A percentile compares a stretch with the other conserved stretches of the same genome.
Evolutionary conservation across 192 early-diverging fungal species (phyloP).

Genomic region (Backusella tarrabulga): DNA sequence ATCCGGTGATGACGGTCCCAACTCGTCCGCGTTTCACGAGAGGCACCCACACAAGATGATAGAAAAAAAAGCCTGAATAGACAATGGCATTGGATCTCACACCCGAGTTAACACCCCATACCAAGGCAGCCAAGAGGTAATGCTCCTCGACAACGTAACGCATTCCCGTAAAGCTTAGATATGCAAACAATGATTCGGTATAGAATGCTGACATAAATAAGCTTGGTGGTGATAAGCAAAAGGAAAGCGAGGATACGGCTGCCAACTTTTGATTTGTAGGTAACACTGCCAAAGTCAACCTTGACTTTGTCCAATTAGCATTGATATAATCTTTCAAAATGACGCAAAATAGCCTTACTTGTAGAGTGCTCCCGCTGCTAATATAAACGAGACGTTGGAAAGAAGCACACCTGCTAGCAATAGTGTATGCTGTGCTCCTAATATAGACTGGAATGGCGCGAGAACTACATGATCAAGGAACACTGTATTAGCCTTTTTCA

Average conservation of each 20-base stretch:
- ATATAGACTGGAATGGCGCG: conserved; percentile 40
- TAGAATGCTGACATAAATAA: conserved; percentile 90
- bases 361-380: conserved; percentile 71
- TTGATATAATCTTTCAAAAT: background rate
- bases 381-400: conserved; percentile 73
- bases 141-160: conserved; percentile 40
- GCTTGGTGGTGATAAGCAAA: conserved; percentile 70
- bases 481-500: background rate
- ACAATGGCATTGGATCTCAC: conserved; percentile 81
- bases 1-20: background rate
- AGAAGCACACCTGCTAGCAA: conserved; percentile 67
- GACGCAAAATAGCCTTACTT: conserved; percentile 36
- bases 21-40: background rate
- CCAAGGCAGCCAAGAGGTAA: conserved; percentile 60
- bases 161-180: conserved; percentile 81
- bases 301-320: background rate
- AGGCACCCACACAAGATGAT: conserved; percentile 48
- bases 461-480: conserved; percentile 40
- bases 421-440: conserved; percentile 44
- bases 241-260: conserved; percentile 66
- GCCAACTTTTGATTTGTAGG: conserved; percentile 51
- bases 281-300: conserved; percentile 20
- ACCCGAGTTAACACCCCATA: conserved; percentile 56
- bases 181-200: conserved; percentile 84
- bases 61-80: conserved; percentile 83